Evolutionary conservation across 148 eudicot species (phyloP), one percentile per base, ranked within the genome.

Genomic region (Fallopia convolvulus): DNA sequence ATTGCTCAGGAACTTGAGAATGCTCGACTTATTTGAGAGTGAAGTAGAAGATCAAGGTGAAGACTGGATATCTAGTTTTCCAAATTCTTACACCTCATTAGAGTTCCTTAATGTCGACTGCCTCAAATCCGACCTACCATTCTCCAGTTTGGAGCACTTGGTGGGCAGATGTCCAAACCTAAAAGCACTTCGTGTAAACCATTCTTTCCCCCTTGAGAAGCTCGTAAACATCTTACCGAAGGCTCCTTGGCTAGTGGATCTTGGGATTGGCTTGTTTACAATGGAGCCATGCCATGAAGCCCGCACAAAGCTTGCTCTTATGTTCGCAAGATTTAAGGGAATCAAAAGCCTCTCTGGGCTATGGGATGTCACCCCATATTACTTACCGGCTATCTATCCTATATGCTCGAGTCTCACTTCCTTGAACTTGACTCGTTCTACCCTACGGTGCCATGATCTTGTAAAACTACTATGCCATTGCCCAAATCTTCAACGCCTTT

Each of bases 351-450:
- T 94, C 75, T 89, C 98, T 2, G 97, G 97, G 55, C 75, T 87
- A 82, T 90, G 85, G 44, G 90, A 90, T 80, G 84, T 42, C 49
- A 72, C 87, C 79, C 79, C 85, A 32, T 85, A 79, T 48, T 89
- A 65, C 70, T 30, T 94, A 76, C 91, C 88, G 32, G 85, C 91
- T 74, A 58, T 94, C 40, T 92, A 94, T 72, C 89, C 92, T 9
- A 61, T 92, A 13, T 92, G 98, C 79, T 49, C 79, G 50, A 85
- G 86, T 63, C 78, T 94, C 81, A 85, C 90, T 13, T 82, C 87
- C 8, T 77, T 94, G 84, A 91, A 94, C 86, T 78, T 94, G 81
- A 94, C 93, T 83, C 88, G 89, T 82, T 92, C 93, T 53, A 84
- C 97, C 15, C 83, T 89, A 50, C 80, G 76, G 39, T 86, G 91